These are phyloP conservation scores for Xerocomus spinulosus DNA, from an alignment of 768 basidiomycete genomes.

Conservation along the genomic window DNA sequence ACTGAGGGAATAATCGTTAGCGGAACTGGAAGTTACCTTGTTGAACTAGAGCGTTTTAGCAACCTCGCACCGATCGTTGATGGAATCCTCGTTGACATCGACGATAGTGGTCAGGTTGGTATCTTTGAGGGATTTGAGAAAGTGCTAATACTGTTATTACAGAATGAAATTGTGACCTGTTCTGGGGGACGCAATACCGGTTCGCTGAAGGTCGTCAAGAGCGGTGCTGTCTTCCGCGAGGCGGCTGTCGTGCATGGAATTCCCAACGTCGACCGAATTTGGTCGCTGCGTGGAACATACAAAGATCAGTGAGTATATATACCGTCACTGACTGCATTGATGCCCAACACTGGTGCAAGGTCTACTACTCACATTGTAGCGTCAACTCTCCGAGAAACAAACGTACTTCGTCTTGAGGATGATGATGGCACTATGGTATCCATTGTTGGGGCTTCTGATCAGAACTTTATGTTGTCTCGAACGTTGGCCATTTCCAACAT, in stretches of 20 bases:
- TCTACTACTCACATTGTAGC: constrained; percentile 53
- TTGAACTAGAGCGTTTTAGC: constrained; percentile 58
- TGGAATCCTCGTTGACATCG: constrained; percentile 68
- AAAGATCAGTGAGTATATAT: constrained; percentile 43
- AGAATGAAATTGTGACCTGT: constrained; percentile 83
- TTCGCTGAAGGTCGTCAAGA: constrained; percentile 70
- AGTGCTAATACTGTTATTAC: neutral
- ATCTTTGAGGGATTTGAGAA: neutral
- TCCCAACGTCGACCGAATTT: constrained; percentile 52
- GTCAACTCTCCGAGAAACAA: constrained; percentile 53
- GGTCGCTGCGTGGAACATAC: constrained; percentile 50
- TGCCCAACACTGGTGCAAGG: constrained; percentile 30
- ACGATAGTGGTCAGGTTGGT: constrained; percentile 64
- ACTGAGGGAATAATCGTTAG: constrained; percentile 45
- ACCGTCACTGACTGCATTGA: neutral
- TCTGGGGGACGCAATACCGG: constrained; percentile 79
- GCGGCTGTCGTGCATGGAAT: constrained; percentile 56
- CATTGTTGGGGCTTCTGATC: constrained; percentile 33
- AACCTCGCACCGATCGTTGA: constrained; percentile 86
- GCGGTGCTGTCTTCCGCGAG: constrained; percentile 77
- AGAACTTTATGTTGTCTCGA: constrained; percentile 48
- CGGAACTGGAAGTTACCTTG: constrained; percentile 52
- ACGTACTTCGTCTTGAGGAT: constrained; percentile 49
- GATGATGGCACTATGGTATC: constrained; percentile 14
- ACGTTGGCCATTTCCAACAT: constrained; percentile 68